These are phyloP conservation scores for Boletus rubescentipes DNA, from an alignment of 768 basidiomycete species.

Conservation along the genomic window DNA sequence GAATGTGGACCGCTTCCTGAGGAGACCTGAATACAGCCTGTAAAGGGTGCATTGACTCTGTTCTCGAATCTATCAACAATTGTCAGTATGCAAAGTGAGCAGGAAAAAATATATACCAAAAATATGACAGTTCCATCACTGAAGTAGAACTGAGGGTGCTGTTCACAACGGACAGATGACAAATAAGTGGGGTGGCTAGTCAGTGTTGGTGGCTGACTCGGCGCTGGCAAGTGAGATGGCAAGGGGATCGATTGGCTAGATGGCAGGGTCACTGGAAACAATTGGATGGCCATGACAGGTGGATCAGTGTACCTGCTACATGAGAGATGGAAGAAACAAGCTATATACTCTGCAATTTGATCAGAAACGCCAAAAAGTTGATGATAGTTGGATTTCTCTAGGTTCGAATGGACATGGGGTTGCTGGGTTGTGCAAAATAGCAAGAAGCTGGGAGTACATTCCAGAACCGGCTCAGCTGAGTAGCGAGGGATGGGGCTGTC, in stretches of 20 bases:
- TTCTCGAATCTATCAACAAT: neutral
- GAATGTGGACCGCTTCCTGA: too few species aligned
- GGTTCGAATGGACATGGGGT: too few species aligned
- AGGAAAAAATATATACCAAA: neutral
- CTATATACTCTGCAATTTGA: neutral
- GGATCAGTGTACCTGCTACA: neutral
- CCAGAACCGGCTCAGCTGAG: too few species aligned
- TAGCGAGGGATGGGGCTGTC: too few species aligned
- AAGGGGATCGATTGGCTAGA: neutral
- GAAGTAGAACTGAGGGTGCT: neutral
- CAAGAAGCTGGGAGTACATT: too few species aligned
- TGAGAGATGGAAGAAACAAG: neutral
- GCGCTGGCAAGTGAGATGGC: neutral
- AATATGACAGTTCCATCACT: neutral
- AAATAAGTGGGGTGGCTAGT: neutral
- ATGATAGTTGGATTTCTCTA: neutral
- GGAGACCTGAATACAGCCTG: too few species aligned
- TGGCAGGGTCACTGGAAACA: neutral
- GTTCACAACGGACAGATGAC: neutral
- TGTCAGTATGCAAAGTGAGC: neutral
- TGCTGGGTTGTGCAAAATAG: too few species aligned
- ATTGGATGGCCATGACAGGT: neutral
- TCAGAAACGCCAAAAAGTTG: neutral
- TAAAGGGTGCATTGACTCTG: too few species aligned
- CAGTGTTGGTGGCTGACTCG: neutral